These are phyloP conservation scores for Arabidopsis suecica DNA, from an alignment of 345 rosid genomes.

Conservation along the genomic window DNA sequence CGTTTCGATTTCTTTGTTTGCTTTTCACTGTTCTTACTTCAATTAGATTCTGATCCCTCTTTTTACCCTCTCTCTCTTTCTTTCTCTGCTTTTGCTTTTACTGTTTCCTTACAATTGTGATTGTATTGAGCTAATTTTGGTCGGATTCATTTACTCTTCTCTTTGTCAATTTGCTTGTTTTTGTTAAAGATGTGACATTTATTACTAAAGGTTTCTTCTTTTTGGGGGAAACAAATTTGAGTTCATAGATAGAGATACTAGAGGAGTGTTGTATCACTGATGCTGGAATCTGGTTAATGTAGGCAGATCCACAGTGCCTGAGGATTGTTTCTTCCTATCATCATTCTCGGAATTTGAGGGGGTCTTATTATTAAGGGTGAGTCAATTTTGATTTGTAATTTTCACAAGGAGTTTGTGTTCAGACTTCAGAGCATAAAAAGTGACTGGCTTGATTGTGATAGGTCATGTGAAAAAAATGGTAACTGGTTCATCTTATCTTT, in stretches of 20 bases:
- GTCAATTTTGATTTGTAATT: conserved; percentile 9
- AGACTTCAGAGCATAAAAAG: conserved; percentile 18
- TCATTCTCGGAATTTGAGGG: not conserved
- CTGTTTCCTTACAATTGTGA: conserved; percentile 17
- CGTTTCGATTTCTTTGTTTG: conserved; percentile 28
- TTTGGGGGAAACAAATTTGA: conserved; percentile 14
- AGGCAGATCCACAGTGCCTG: conserved; percentile 36
- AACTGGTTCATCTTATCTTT: conserved; percentile 29
- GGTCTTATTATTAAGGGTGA: not conserved
- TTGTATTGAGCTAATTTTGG: conserved; percentile 18
- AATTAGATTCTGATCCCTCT: conserved; percentile 37
- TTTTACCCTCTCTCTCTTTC: conserved; percentile 31
- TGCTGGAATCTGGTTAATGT: conserved; percentile 18
- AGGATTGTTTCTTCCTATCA: conserved; percentile 5
- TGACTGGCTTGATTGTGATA: conserved; percentile 43
- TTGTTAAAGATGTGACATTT: conserved; percentile 17
- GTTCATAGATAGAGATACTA: not conserved
- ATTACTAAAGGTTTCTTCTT: conserved; percentile 1
- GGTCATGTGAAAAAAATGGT: conserved; percentile 21
- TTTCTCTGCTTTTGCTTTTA: conserved; percentile 6
- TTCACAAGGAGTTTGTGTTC: conserved; percentile 5
- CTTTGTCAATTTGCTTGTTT: conserved; percentile 30
- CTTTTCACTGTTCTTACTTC: conserved; percentile 30
- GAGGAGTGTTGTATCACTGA: conserved; percentile 9
- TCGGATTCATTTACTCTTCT: conserved; percentile 1